Evolutionary conservation across 345 rosid species (phyloP).

Genomic region (Zanthoxylum bungeanum): DNA sequence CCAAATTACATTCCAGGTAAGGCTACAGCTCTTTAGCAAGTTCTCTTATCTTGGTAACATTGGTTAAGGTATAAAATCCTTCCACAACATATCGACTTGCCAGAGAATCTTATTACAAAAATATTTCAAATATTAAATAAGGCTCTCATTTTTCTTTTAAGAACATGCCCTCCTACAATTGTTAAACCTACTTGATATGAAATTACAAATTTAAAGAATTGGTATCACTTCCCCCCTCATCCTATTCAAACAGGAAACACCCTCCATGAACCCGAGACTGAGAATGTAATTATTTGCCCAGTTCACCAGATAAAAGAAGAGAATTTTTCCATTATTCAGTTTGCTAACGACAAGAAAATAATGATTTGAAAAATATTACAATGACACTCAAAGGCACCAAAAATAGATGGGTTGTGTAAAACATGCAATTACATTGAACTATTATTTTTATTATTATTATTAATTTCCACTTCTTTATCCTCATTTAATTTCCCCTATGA

Average conservation of each 20-base stretch:
- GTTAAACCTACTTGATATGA: background rate
- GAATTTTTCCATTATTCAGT: background rate
- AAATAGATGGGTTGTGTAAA: background rate
- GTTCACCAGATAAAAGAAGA: background rate
- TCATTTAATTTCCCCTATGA: background rate
- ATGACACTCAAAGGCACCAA: background rate
- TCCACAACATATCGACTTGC: background rate
- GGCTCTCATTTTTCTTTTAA: background rate
- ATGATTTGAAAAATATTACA: background rate
- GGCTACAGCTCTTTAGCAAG: background rate
- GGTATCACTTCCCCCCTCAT: background rate
- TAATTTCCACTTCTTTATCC: background rate
- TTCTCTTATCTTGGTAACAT: background rate
- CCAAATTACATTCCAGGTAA: background rate
- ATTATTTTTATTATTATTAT: background rate
- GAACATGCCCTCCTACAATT: background rate
- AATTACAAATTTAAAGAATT: background rate
- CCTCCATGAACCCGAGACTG: background rate
- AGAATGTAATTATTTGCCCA: background rate
- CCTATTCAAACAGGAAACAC: background rate
- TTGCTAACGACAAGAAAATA: background rate
- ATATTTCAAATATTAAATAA: background rate
- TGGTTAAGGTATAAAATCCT: background rate
- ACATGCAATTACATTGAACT: background rate
- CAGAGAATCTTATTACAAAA: background rate